These are phyloP conservation scores for Chaetomium sp. DNA, from an alignment of 2,329 filamentous ascomycete species.

Conservation along the genomic window DNA sequence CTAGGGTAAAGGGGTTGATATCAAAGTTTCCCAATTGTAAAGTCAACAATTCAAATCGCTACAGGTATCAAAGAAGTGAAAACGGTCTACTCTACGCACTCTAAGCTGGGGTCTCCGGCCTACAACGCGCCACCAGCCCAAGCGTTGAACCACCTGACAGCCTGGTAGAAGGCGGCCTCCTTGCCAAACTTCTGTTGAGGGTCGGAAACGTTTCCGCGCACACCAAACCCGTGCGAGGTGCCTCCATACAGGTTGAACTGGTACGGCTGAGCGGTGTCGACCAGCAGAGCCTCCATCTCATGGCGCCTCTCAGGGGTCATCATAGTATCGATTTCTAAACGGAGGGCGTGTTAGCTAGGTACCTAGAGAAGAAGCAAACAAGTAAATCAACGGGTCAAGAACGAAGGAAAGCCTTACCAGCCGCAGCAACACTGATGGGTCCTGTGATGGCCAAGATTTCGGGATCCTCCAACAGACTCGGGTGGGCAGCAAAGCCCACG, in stretches of 20 bases:
- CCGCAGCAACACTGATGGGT: constrained; percentile 12
- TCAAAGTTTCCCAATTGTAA: neutral
- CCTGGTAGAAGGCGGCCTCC: constrained; percentile 17
- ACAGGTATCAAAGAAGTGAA: neutral
- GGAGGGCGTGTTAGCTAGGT: neutral
- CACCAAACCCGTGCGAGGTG: constrained; percentile 16
- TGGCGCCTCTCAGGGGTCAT: neutral
- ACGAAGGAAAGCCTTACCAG: neutral
- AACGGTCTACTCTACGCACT: neutral
- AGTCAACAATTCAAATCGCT: neutral
- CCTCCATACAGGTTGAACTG: constrained; percentile 15
- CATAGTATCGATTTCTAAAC: neutral
- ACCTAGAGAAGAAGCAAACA: neutral
- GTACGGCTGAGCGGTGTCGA: constrained; percentile 2
- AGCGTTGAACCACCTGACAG: constrained; percentile 20
- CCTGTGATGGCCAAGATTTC: constrained; percentile 7
- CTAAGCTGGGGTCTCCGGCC: neutral
- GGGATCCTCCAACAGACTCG: constrained; percentile 6
- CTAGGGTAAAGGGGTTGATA: too few species aligned
- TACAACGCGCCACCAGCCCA: constrained; percentile 18
- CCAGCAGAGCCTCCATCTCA: constrained; percentile 12
- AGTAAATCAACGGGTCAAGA: neutral
- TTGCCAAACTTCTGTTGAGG: constrained; percentile 14
- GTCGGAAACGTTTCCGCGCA: constrained; percentile 11
- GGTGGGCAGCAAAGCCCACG: constrained; percentile 18